A percentile compares a stretch with the other conserved stretches of the same genome.
phyloP scores from a whole-genome alignment of 2,329 filamentous ascomycete species.

The Arachnopeziza araneosa region DNA sequence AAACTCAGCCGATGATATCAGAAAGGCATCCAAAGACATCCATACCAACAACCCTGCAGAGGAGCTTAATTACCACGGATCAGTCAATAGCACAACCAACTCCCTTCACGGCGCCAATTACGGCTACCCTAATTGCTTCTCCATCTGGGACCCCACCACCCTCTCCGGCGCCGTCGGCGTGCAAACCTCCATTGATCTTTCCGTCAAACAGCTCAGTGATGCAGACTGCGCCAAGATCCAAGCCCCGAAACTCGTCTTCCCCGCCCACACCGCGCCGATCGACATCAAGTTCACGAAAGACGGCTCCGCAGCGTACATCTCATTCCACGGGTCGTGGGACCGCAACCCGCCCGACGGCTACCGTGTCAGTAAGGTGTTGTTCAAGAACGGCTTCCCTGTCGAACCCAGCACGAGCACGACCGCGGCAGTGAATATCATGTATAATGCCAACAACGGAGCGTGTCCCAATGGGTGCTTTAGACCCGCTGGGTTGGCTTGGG shows the following conservation, averaged over 20 bases:
- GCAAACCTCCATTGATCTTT: constrained; percentile 5
- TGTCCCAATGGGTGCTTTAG: constrained; percentile 57
- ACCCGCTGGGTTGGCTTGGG: constrained; percentile 53
- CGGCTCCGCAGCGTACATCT: constrained; percentile 8
- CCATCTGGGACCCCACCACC: constrained; percentile 6
- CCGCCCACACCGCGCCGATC: constrained; percentile 12
- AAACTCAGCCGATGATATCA: constrained; percentile 10
- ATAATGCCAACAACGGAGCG: constrained; percentile 44
- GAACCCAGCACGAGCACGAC: constrained; percentile 38
- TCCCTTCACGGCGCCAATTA: constrained; percentile 10
- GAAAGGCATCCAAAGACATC: constrained; percentile 4
- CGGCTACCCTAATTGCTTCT: constrained; percentile 13
- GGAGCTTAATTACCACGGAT: constrained; percentile 15
- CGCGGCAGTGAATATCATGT: constrained; percentile 47
- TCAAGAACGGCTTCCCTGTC: constrained; percentile 39
- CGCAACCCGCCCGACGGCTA: constrained; percentile 42
- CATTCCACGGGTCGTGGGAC: constrained; percentile 42
- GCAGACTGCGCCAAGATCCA: constrained; percentile 3
- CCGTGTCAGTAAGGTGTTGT: constrained; percentile 38
- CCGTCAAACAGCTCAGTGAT: constrained; percentile 2
- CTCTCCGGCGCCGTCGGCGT: neutral
- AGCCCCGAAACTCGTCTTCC: constrained; percentile 10
- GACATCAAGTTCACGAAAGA: constrained; percentile 14
- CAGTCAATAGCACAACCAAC: constrained; percentile 1
- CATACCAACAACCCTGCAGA: constrained; percentile 15